Conservation (phyloP, 768 basidiomycete genomes). For the Podaxis sp. region DNA sequence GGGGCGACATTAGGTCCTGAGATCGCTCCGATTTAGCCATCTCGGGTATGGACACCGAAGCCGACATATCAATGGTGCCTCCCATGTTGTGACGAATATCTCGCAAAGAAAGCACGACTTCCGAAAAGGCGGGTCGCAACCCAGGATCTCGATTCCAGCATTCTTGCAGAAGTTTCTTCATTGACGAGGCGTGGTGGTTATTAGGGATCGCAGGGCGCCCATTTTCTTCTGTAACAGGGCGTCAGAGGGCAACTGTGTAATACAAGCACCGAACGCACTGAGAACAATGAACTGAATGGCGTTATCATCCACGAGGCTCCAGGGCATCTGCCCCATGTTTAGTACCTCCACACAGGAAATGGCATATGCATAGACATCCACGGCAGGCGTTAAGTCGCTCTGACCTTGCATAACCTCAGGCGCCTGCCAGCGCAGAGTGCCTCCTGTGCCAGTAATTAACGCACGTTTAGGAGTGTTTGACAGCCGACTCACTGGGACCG, state of each 20-base stretch:
- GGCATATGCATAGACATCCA: conserved; percentile 69
- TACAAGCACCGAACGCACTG: conserved; percentile 29
- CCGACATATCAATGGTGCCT: conserved; percentile 3
- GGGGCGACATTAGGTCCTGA: neutral
- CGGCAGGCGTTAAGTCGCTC: conserved; percentile 42
- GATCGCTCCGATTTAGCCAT: conserved; percentile 1
- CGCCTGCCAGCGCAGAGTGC: conserved; percentile 67
- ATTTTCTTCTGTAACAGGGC: conserved; percentile 36
- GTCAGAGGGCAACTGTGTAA: conserved; percentile 12
- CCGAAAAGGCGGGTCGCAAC: conserved; percentile 48
- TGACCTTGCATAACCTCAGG: conserved; percentile 60
- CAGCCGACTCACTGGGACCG: conserved; percentile 35
- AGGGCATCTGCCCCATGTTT: conserved; percentile 59
- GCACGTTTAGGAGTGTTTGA: neutral
- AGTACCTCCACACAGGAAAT: conserved; percentile 68
- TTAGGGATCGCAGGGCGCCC: conserved; percentile 47
- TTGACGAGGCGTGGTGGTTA: conserved; percentile 32
- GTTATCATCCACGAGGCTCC: conserved; percentile 47
- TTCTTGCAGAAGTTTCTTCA: conserved; percentile 41
- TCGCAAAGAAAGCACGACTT: conserved; percentile 45
- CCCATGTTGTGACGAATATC: conserved; percentile 33
- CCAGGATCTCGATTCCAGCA: conserved; percentile 58
- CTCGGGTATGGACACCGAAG: neutral
- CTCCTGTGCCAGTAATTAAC: conserved; percentile 33
- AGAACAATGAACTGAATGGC: conserved; percentile 49